Evolutionary conservation across 257 asterid genomes (phyloP).

Genomic region (Jasminum sambac): DNA sequence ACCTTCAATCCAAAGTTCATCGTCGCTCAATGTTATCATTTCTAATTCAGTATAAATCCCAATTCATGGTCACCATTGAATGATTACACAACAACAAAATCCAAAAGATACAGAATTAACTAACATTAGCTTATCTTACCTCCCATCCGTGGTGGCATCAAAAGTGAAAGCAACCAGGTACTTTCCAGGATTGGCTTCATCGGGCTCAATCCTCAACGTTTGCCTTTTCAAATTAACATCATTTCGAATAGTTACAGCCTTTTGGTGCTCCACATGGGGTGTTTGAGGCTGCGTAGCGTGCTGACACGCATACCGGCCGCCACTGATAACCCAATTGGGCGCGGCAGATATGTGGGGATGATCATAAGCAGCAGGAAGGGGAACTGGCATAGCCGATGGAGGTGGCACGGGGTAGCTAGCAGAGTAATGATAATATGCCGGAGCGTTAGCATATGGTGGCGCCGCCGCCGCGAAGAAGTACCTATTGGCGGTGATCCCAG

Average conservation of each 20-base stretch:
- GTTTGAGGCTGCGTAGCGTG: conserved; percentile 60
- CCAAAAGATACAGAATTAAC: background rate
- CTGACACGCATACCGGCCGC: conserved; percentile 71
- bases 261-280: conserved; percentile 90
- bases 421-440: conserved; percentile 84
- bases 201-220: conserved; percentile 80
- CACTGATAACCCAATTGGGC: conserved; percentile 65
- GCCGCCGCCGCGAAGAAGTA: conserved; percentile 98
- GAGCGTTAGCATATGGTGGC: conserved; percentile 81
- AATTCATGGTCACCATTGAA: background rate
- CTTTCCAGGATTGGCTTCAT: conserved; percentile 78
- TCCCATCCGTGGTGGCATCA: conserved; percentile 88
- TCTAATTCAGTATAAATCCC: background rate
- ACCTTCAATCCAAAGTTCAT: conserved; percentile 5
- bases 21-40: background rate
- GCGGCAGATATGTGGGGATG: conserved; percentile 66
- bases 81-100: conserved; percentile 11
- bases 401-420: conserved; percentile 68
- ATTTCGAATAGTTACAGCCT: conserved; percentile 91
- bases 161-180: conserved; percentile 80
- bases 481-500: conserved; percentile 68
- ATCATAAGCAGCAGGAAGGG: conserved; percentile 72
- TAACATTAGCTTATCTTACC: conserved; percentile 40
- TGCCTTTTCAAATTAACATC: conserved; percentile 94
- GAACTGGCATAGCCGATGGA: conserved; percentile 60